Evolutionary conservation across 225 moss, liverwort and hornwort species (phyloP).

Genomic region (Climacium dendroides): DNA sequence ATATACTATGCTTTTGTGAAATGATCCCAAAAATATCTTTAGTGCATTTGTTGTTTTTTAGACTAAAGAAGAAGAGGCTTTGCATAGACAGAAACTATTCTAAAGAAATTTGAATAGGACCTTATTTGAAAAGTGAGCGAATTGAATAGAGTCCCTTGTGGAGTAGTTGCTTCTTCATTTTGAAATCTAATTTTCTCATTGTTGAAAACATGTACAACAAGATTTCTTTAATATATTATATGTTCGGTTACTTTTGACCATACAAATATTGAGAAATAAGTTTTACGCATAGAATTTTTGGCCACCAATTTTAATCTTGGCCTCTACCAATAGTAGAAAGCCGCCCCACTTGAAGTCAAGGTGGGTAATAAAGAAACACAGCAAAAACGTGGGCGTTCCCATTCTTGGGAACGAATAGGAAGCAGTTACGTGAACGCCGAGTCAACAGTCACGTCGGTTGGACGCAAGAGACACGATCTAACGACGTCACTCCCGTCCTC

Average conservation of each 20-base stretch:
- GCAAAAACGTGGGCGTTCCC: background rate
- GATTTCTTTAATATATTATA: background rate
- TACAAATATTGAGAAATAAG: background rate
- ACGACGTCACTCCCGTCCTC: background rate
- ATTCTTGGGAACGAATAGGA: background rate
- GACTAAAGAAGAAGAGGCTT: accelerated
- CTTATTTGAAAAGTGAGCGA: background rate
- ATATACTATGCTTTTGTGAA: no score
- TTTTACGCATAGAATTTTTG: no score
- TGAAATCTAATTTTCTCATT: background rate
- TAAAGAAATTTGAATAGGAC: background rate
- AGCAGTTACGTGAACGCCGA: background rate
- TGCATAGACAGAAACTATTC: accelerated
- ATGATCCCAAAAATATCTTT: background rate
- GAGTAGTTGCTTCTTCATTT: accelerated
- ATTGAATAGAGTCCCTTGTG: accelerated
- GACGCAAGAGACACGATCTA: background rate
- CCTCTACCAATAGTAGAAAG: background rate
- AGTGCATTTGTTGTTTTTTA: background rate
- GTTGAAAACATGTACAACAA: accelerated
- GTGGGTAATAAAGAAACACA: background rate
- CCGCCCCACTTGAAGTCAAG: background rate
- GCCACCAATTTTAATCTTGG: no score
- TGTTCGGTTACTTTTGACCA: background rate
- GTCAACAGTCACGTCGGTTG: constrained; percentile 17